Conservation (phyloP, 164 flowering plant species). For the Cinnamomum chago region DNA sequence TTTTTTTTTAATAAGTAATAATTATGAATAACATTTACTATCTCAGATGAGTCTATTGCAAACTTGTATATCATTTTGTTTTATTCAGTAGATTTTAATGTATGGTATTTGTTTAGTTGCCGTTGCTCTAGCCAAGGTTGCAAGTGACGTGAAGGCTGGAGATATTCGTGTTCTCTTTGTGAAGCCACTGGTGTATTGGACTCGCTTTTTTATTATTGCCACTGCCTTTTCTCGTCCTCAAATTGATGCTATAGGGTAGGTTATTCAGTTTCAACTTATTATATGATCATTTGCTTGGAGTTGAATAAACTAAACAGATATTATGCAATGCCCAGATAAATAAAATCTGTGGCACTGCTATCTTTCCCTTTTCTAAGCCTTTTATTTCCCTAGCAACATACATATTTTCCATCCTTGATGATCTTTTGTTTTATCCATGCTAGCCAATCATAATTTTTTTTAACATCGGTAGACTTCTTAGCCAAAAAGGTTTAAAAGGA, state of each 20-base stretch:
- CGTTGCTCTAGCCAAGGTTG: conserved; percentile 82
- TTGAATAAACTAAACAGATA: not conserved
- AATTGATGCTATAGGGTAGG: conserved; percentile 86
- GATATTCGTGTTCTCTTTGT: conserved; percentile 92
- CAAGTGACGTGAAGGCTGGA: conserved; percentile 88
- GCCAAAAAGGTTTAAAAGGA: not conserved
- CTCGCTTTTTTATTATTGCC: conserved; percentile 87
- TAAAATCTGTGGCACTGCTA: too few relatives aligned
- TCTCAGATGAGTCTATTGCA: not conserved
- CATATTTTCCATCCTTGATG: not conserved
- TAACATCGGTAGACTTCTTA: not conserved
- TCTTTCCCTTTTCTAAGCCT: not conserved
- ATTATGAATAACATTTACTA: not conserved
- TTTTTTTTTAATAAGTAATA: too few relatives aligned
- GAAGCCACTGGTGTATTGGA: conserved; percentile 97
- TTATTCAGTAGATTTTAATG: not conserved
- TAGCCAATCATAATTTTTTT: not conserved
- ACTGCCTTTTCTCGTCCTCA: conserved; percentile 98
- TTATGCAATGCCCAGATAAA: not conserved
- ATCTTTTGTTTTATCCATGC: not conserved
- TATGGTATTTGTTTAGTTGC: conserved; percentile 55
- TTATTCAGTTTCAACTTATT: not conserved
- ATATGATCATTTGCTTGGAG: not conserved
- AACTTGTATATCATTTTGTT: not conserved
- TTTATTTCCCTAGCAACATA: not conserved